phyloP scores from a whole-genome alignment of 2,329 filamentous ascomycete genomes.

The Huntiella decipiens region DNA sequence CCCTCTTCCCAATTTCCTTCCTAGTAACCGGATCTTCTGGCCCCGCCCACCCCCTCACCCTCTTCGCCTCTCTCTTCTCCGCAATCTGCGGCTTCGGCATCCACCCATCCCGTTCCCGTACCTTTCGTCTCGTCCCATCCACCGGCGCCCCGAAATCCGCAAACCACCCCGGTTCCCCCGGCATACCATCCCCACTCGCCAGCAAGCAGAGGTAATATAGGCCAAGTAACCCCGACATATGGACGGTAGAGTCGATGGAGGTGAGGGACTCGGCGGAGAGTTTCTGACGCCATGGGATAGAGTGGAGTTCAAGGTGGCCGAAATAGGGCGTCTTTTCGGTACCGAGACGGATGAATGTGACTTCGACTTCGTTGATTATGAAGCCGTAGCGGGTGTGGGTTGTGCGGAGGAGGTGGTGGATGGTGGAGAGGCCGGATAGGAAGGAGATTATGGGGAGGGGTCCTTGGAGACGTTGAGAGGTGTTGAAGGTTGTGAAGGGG shows the following conservation, averaged over 20 bases:
- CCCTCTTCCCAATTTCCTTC: slow-evolving; percentile 51
- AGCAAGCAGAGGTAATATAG: slow-evolving; percentile 64
- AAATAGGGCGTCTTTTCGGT: slow-evolving; percentile 56
- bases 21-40: slow-evolving; percentile 55
- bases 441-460: slow-evolving; percentile 78
- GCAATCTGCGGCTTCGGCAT: slow-evolving; percentile 54
- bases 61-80: slow-evolving; percentile 61
- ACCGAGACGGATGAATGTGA: slow-evolving; percentile 74
- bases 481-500: slow-evolving; percentile 87
- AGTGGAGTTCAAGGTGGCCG: slow-evolving; percentile 63
- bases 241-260: slow-evolving; percentile 31
- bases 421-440: slow-evolving; percentile 64
- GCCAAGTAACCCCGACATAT: slow-evolving; percentile 51
- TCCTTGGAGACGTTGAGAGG: slow-evolving; percentile 71
- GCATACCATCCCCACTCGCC: slow-evolving; percentile 39
- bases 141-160: slow-evolving; percentile 58
- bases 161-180: slow-evolving; percentile 43
- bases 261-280: slow-evolving; percentile 16
- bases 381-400: slow-evolving; percentile 87
- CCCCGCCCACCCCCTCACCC: slow-evolving; percentile 53
- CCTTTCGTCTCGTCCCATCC: slow-evolving; percentile 52
- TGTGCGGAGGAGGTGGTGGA: slow-evolving; percentile 85
- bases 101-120: slow-evolving; percentile 51
- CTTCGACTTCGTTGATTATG: slow-evolving; percentile 89
- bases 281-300: slow-evolving; percentile 22